Evolutionary conservation across 2,329 filamentous ascomycete genomes (phyloP).

Genomic region (Ophiostoma fasciatum): DNA sequence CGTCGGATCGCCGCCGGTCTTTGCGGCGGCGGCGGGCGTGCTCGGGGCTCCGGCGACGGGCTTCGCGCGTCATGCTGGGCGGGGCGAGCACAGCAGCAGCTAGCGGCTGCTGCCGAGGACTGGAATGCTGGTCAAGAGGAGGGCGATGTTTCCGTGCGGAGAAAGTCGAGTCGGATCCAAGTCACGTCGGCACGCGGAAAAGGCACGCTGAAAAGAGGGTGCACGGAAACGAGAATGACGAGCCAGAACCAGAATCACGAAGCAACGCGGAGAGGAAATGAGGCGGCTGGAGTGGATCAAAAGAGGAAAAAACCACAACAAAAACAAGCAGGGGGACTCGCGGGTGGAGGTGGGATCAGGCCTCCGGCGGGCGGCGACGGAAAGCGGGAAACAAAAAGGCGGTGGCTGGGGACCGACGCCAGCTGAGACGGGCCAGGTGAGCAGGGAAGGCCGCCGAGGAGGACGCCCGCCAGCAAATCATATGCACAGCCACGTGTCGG

Average conservation of each 20-base stretch:
- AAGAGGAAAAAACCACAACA: slow-evolving; percentile 6
- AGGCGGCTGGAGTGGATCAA: slow-evolving; percentile 2
- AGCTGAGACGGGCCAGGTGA: too few species aligned
- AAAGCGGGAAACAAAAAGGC: too few species aligned
- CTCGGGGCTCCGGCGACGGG: slow-evolving; percentile 41
- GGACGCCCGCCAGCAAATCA: slow-evolving; percentile 6
- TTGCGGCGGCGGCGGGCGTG: slow-evolving; percentile 32
- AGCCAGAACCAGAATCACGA: not conserved
- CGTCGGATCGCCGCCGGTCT: slow-evolving; percentile 26
- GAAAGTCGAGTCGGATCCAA: too few species aligned
- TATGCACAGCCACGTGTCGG: slow-evolving; percentile 5
- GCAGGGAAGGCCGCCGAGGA: too few species aligned
- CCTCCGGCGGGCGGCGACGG: too few species aligned
- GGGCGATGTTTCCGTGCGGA: too few species aligned
- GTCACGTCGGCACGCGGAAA: too few species aligned
- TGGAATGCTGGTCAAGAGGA: too few species aligned
- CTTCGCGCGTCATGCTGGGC: slow-evolving; percentile 35
- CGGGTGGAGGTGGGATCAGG: too few species aligned
- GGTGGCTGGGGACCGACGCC: too few species aligned
- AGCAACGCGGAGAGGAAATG: not conserved
- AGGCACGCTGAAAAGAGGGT: not conserved
- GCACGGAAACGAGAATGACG: not conserved
- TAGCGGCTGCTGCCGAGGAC: too few species aligned
- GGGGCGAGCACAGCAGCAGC: too few species aligned
- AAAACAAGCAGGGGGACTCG: slow-evolving; percentile 1